Conservation (phyloP, 176 grass and related monocot species). For the Oryza australiensis region DNA sequence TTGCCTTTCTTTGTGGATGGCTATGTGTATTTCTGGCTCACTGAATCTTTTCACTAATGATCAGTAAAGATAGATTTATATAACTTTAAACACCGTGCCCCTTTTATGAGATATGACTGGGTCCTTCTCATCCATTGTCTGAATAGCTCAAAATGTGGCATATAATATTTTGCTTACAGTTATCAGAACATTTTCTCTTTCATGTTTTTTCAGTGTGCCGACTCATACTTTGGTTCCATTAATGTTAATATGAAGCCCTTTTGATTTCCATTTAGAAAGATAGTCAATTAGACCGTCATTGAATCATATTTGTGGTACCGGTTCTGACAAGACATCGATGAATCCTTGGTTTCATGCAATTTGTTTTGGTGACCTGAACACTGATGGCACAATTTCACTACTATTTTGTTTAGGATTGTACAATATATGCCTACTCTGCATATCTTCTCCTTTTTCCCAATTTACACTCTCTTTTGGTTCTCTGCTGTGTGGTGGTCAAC, state of each 20-base stretch:
- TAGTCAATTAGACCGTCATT: not conserved
- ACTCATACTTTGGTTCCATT: not conserved
- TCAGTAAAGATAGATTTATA: slow-evolving; percentile 39
- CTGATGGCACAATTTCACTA: not conserved
- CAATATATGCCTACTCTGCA: not conserved
- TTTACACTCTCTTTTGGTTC: not conserved
- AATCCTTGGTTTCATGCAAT: not conserved
- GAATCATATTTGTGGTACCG: not conserved
- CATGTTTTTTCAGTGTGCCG: not conserved
- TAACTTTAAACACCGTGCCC: not conserved
- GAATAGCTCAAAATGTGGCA: slow-evolving; percentile 26
- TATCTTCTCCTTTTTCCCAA: not conserved
- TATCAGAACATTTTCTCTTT: slow-evolving; percentile 2
- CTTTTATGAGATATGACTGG: not conserved
- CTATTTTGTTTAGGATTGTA: not conserved
- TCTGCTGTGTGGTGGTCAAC: not conserved
- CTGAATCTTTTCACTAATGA: slow-evolving; percentile 31
- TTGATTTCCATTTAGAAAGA: not conserved
- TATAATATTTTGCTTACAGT: slow-evolving; percentile 14
- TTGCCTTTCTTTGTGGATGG: slow-evolving; percentile 35
- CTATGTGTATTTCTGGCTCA: slow-evolving; percentile 47
- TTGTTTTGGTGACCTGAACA: not conserved
- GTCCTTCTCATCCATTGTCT: slow-evolving; percentile 30
- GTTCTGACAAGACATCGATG: not conserved
- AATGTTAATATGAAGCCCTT: not conserved